Conservation (phyloP, 768 basidiomycete genomes). For the Mrakia hoshinonis region DNA sequence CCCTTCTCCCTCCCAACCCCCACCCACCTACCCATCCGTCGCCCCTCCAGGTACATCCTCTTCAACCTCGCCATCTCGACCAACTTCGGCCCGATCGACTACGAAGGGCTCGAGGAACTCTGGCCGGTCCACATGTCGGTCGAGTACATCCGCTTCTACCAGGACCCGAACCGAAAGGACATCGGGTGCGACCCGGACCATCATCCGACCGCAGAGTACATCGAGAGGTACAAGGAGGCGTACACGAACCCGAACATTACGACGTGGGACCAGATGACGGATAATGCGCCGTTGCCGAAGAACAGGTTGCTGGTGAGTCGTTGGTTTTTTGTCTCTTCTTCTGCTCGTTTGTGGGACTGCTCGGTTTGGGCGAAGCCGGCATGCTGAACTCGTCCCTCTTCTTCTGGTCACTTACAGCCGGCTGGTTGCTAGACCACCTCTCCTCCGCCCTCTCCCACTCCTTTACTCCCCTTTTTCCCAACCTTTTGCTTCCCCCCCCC, state of each 20-base stretch:
- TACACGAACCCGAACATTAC: conserved; percentile 5
- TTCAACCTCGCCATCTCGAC: conserved; percentile 27
- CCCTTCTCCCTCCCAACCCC: not conserved
- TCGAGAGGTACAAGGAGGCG: conserved; percentile 5
- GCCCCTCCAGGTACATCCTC: conserved; percentile 23
- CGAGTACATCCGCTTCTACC: conserved; percentile 24
- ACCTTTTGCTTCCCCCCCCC: too few relatives aligned
- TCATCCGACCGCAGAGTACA: conserved; percentile 23
- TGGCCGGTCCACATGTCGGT: conserved; percentile 25
- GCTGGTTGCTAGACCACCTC: too few relatives aligned
- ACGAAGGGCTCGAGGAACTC: conserved; percentile 4
- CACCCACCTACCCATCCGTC: too few relatives aligned
- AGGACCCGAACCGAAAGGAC: conserved; percentile 12
- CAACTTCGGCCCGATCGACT: conserved; percentile 28
- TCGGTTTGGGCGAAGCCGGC: too few relatives aligned
- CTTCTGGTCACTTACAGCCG: not conserved
- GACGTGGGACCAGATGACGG: conserved; percentile 13
- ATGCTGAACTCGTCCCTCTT: too few relatives aligned
- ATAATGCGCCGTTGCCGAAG: not conserved
- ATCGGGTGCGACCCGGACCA: conserved; percentile 28
- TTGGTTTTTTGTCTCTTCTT: too few relatives aligned
- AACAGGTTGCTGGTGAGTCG: conserved; percentile 5
- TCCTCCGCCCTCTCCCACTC: too few relatives aligned
- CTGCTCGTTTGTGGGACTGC: too few relatives aligned
- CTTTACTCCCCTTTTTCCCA: too few relatives aligned